phyloP scores from a whole-genome alignment of 768 basidiomycete species.

The Lactarius akahatsu region DNA sequence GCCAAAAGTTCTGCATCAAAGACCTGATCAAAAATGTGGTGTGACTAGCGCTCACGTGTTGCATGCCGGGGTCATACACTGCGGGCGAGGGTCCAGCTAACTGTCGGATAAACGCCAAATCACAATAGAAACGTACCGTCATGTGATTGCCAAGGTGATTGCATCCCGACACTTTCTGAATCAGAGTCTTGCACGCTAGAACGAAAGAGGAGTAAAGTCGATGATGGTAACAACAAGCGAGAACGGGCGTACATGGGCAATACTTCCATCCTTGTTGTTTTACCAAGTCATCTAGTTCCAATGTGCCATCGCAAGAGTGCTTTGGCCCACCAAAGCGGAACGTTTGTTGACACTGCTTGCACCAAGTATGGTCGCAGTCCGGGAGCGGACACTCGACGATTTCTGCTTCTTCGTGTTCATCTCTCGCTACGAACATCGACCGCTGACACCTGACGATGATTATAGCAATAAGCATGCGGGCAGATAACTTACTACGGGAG shows the following conservation, averaged over 20 bases:
- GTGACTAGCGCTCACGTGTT: constrained; percentile 39
- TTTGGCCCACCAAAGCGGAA: constrained; percentile 29
- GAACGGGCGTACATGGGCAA: constrained; percentile 34
- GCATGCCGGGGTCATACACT: constrained; percentile 58
- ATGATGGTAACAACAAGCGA: too few species aligned
- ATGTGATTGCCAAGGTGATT: too few species aligned
- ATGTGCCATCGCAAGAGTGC: constrained; percentile 37
- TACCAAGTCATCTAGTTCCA: constrained; percentile 36
- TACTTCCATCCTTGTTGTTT: constrained; percentile 36
- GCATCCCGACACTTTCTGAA: constrained; percentile 52
- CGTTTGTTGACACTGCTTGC: constrained; percentile 35
- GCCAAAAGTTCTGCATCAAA: background rate
- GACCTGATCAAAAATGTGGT: background rate
- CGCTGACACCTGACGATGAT: constrained; percentile 28
- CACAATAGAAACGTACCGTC: constrained; percentile 41
- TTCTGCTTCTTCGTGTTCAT: constrained; percentile 31
- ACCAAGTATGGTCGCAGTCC: constrained; percentile 36
- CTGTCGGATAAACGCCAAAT: background rate
- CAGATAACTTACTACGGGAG: constrained; percentile 20
- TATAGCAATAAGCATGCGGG: background rate
- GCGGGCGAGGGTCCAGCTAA: background rate
- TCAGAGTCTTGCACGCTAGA: constrained; percentile 49
- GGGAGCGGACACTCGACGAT: constrained; percentile 35
- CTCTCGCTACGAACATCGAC: constrained; percentile 34
- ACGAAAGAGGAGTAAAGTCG: background rate